Conservation (phyloP, 208 protist species). For the Acanthamoeba polyphaga region DNA sequence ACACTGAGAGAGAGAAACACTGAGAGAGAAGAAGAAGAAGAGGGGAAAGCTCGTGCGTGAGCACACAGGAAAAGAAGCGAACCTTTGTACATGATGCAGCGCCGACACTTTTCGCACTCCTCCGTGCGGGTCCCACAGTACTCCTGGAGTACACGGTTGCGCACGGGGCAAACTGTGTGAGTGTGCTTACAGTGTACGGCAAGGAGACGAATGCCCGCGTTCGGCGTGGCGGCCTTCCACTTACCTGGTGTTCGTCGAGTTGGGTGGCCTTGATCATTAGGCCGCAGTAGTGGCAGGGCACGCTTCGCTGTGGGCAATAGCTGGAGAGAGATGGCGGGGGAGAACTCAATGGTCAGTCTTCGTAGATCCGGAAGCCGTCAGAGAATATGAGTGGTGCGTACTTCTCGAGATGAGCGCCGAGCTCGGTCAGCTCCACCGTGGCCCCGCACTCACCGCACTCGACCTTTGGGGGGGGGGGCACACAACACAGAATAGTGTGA, state of each 20-base stretch:
- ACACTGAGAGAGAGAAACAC: neutral
- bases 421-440: conserved; percentile 12
- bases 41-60: too few relatives aligned
- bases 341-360: neutral
- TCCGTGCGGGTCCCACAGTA: conserved; percentile 65
- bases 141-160: neutral
- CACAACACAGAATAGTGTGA: neutral
- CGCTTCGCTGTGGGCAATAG: conserved; percentile 26
- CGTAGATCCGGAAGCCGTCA: too few relatives aligned
- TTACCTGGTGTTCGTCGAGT: conserved; percentile 37
- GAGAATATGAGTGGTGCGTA: neutral
- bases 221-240: neutral
- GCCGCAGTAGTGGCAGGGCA: conserved; percentile 34
- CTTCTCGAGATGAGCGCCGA: neutral
- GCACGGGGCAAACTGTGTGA: neutral
- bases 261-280: conserved; percentile 10
- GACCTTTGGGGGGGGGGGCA: neutral
- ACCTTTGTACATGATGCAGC: conserved; percentile 75
- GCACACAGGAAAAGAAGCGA: neutral
- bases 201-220: neutral
- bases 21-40: too few relatives aligned
- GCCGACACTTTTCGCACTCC: conserved; percentile 18
- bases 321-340: neutral
- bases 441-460: conserved; percentile 17
- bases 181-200: too few relatives aligned